phyloP scores from a whole-genome alignment of 2,329 filamentous ascomycete species.

The Myotisia sp. region DNA sequence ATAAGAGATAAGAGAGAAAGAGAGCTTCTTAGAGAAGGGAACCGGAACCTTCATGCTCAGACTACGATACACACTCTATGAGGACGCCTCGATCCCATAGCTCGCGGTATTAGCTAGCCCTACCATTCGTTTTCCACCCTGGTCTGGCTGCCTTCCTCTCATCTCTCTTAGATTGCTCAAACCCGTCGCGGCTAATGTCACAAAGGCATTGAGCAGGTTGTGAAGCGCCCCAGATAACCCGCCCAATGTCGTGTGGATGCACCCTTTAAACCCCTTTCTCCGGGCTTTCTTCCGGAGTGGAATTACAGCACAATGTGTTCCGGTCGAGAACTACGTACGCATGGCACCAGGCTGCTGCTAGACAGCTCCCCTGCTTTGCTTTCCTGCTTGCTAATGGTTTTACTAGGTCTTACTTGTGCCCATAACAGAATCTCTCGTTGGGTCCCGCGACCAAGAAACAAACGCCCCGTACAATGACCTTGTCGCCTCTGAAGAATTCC shows the following conservation, averaged over 20 bases:
- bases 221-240: conserved; percentile 21
- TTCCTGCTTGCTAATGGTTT: conserved; percentile 8
- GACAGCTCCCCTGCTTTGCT: neutral
- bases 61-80: too few relatives aligned
- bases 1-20: too few relatives aligned
- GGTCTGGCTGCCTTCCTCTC: too few relatives aligned
- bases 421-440: conserved; percentile 79
- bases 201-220: too few relatives aligned
- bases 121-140: too few relatives aligned
- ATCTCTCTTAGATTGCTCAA: too few relatives aligned
- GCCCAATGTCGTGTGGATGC: conserved; percentile 56
- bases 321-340: conserved; percentile 68
- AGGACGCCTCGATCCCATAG: too few relatives aligned
- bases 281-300: conserved; percentile 97
- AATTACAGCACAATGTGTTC: conserved; percentile 78
- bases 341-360: conserved; percentile 1
- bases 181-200: too few relatives aligned
- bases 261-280: conserved; percentile 96
- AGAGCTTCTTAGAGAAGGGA: too few relatives aligned
- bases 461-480: conserved; percentile 64
- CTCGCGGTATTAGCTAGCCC: too few relatives aligned
- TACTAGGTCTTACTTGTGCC: conserved; percentile 71
- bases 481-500: conserved; percentile 80
- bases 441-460: conserved; percentile 74
- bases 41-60: too few relatives aligned